Conservation (phyloP, 139 green algal genomes). For the Dunaliella primolecta region DNA sequence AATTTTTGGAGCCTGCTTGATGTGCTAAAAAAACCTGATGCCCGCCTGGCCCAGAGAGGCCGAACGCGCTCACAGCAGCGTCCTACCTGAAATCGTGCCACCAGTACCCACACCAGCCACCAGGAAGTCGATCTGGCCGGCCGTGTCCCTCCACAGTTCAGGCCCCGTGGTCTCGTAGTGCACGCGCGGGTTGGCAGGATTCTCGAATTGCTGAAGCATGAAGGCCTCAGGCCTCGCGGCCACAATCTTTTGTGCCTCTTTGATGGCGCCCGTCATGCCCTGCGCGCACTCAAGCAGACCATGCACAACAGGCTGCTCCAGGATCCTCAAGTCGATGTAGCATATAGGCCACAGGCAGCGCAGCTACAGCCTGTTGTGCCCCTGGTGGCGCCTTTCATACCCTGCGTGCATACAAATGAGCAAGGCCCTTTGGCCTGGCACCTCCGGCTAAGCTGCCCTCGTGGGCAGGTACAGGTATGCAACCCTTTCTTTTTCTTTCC, state of each 20-base stretch:
- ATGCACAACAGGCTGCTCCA: neutral
- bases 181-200: constrained; percentile 81
- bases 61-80: too few species aligned
- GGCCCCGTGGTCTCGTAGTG: constrained; percentile 54
- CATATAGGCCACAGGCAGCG: too few species aligned
- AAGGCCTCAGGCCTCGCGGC: constrained; percentile 55
- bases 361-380: too few species aligned
- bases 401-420: too few species aligned
- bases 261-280: constrained; percentile 86
- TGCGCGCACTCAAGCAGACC: constrained; percentile 13
- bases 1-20: too few species aligned
- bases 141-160: constrained; percentile 88
- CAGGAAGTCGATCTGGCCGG: constrained; percentile 86
- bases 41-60: too few species aligned
- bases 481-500: too few species aligned
- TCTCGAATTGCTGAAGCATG: constrained; percentile 99
- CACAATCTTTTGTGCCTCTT: constrained; percentile 85
- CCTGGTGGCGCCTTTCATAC: too few species aligned
- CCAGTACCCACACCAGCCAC: constrained; percentile 95
- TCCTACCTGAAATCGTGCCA: constrained; percentile 92
- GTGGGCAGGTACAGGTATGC: too few species aligned
- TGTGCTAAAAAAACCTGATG: too few species aligned
- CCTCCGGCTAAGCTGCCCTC: too few species aligned
- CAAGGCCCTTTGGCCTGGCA: too few species aligned
- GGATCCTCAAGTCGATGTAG: neutral